Conservation (phyloP, 345 rosid genomes). For the Salix udensis region DNA sequence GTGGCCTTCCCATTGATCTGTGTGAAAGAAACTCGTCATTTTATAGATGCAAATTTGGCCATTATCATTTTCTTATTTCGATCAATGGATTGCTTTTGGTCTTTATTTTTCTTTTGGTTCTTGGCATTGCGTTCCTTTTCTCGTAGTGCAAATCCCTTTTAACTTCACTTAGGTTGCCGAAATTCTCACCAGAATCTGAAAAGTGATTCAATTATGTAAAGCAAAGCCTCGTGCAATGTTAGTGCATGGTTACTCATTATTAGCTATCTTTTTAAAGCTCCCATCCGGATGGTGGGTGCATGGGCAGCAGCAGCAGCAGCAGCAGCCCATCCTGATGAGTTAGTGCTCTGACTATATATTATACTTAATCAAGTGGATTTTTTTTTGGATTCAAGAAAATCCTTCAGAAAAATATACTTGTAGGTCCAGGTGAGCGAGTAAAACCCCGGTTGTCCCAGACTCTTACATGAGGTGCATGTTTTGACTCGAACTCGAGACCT, state of each 20-base stretch:
- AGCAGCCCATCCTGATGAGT: neutral
- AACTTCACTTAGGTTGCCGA: neutral
- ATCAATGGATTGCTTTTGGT: neutral
- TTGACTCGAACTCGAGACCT: too few relatives aligned
- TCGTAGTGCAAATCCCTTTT: neutral
- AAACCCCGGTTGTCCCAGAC: fast-evolving
- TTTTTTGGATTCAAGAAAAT: too few relatives aligned
- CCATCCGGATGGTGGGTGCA: neutral
- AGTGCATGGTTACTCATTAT: neutral
- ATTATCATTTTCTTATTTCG: neutral
- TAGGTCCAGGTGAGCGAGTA: too few relatives aligned
- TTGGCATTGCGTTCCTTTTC: neutral
- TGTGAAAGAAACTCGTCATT: conserved; percentile 1
- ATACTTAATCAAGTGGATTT: neutral
- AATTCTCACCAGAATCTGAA: neutral
- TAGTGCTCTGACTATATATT: too few relatives aligned
- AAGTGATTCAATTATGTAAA: neutral
- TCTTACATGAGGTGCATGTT: too few relatives aligned
- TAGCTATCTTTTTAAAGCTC: neutral
- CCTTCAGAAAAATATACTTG: too few relatives aligned
- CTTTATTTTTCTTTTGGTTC: neutral
- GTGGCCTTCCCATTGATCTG: neutral
- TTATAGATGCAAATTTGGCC: neutral
- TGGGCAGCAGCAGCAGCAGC: neutral
- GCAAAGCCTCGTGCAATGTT: neutral